These are phyloP conservation scores for Agapanthus africanus DNA, from an alignment of 106 monocot genomes.

Conservation along the genomic window DNA sequence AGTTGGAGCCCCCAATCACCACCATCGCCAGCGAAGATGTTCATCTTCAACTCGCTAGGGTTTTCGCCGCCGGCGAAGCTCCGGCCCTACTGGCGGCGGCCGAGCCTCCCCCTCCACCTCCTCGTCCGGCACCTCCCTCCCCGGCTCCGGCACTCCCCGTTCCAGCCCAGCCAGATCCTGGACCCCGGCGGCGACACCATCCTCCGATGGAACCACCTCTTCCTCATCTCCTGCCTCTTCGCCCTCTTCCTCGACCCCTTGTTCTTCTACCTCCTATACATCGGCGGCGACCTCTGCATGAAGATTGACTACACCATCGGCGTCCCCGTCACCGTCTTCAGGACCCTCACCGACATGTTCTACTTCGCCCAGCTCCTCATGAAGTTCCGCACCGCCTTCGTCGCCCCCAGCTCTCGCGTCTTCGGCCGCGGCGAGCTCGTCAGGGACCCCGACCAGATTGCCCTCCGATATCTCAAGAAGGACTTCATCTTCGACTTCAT, in stretches of 20 bases:
- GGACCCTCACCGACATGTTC: slow-evolving; percentile 62
- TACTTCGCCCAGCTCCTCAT: slow-evolving; percentile 57
- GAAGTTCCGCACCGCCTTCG: slow-evolving; percentile 87
- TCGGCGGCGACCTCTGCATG: slow-evolving; percentile 61
- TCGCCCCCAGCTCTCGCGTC: slow-evolving; percentile 78
- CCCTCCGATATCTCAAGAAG: slow-evolving; percentile 47
- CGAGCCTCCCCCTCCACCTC: slow-evolving; percentile 2
- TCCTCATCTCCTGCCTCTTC: slow-evolving; percentile 65
- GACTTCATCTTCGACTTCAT: slow-evolving; percentile 72
- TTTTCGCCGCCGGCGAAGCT: neutral
- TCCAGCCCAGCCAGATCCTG: slow-evolving; percentile 52
- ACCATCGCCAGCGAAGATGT: neutral
- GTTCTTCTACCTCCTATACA: slow-evolving; percentile 66
- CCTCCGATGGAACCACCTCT: slow-evolving; percentile 75
- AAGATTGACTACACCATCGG: slow-evolving; percentile 40
- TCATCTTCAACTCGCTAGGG: neutral
- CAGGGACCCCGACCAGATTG: slow-evolving; percentile 56
- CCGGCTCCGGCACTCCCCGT: slow-evolving; percentile 10
- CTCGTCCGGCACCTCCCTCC: slow-evolving; percentile 16
- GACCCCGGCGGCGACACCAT: slow-evolving; percentile 67
- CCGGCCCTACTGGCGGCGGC: neutral
- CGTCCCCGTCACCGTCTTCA: slow-evolving; percentile 47
- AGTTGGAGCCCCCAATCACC: neutral
- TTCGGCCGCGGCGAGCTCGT: slow-evolving; percentile 87
- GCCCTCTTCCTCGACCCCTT: slow-evolving; percentile 89